These are phyloP conservation scores for Rhodotorula sp. DNA, from an alignment of 1,284 basidiomycete genomes.

Conservation along the genomic window DNA sequence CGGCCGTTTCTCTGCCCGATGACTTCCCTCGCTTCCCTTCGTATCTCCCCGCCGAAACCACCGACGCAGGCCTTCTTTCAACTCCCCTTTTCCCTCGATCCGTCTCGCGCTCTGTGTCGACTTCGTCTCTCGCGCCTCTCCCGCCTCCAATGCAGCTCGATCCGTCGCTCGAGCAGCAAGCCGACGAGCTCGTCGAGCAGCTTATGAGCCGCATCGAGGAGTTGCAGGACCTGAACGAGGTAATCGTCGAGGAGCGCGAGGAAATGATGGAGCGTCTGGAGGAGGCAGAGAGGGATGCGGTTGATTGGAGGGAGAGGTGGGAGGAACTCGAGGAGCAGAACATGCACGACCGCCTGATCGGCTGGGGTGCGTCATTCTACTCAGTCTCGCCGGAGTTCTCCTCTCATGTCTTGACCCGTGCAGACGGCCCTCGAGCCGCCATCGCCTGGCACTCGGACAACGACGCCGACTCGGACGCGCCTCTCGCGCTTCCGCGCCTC, in stretches of 20 bases:
- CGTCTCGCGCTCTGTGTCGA: constrained; percentile 10
- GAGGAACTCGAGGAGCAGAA: constrained; percentile 64
- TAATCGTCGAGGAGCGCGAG: constrained; percentile 67
- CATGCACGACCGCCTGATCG: constrained; percentile 54
- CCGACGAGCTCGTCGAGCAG: constrained; percentile 67
- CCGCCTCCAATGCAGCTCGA: constrained; percentile 13
- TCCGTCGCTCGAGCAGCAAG: constrained; percentile 37
- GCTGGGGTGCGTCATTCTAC: constrained; percentile 24
- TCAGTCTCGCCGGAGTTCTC: constrained; percentile 11
- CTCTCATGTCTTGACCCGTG: not conserved
- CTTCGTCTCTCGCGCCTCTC: constrained; percentile 19
- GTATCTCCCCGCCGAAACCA: not conserved
- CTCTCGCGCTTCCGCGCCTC: not conserved
- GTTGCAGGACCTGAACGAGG: constrained; percentile 69
- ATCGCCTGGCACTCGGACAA: constrained; percentile 32
- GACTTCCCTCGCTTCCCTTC: not conserved
- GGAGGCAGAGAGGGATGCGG: constrained; percentile 68
- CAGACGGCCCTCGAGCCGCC: constrained; percentile 9
- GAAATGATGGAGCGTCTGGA: constrained; percentile 64
- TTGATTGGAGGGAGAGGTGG: constrained; percentile 67
- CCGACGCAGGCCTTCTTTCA: constrained; percentile 3
- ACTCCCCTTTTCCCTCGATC: not conserved
- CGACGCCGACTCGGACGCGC: constrained; percentile 5
- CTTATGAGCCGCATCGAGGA: constrained; percentile 75
- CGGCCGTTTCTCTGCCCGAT: too few species aligned